Evolutionary conservation across 164 flowering plant species (phyloP), one percentile per base, ranked within the genome.

Genomic region (Cinnamomum micranthum): DNA sequence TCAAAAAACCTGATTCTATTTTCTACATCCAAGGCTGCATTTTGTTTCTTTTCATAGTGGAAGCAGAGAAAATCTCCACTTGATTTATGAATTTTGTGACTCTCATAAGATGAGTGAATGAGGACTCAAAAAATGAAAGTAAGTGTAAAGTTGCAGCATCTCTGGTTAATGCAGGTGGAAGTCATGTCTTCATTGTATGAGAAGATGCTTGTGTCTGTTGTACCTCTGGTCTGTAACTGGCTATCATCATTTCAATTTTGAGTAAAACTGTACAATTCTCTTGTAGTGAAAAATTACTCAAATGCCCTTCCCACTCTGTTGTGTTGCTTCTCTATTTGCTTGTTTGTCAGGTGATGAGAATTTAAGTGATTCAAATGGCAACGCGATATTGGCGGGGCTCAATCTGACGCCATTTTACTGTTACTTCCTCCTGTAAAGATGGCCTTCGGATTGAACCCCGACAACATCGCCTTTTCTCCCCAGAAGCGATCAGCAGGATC

Each of bases 361-460:
- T 13, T 31, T 19, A 6, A 13, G 31, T 50, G 72, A 13, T 23
- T 70, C 31, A 17, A 6, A 2, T 23, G 25, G 47, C 13, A 70
- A 50, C 24, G 62, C 65, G 75, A 73, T 73, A 73, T 73, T 73
- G 75, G 75, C 75, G 75, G 59, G 75, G 75, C 75, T 73, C 75
- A 73, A 73, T 73, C 75, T 31, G 69, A 73, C 58, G 75, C 58
- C 69, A 64, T 65, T 65, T 73, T 73, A 73, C 75, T 25, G 14
- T 64, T 19, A 3, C 51, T 72, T 35, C 7, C 23, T 47, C n/a
- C 35, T 65, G 75, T 73, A 73, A 73, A 73, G 33, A 73, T 17
- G 33, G 69, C 75, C 75, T 73, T 73, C 75, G 17, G 69, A 64
- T 73, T 73, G 75, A 73, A 73, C 75, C 75, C 27, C 69, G 23